Evolutionary conservation across 1,284 basidiomycete species (phyloP).

Genomic region (Fomitiporia mediterranea): DNA sequence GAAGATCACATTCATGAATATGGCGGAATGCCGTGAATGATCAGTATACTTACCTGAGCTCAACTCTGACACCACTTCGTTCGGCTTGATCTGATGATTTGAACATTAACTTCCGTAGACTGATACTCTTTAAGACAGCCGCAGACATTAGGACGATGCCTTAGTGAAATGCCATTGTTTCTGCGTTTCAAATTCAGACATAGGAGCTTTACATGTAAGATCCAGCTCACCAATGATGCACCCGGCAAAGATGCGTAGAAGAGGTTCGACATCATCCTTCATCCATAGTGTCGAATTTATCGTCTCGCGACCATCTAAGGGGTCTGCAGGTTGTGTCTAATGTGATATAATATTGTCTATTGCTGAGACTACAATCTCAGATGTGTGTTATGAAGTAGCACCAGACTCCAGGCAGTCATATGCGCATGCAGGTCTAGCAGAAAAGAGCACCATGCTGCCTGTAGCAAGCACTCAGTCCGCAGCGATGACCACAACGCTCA

Average conservation of each 20-base stretch:
- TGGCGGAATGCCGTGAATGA: conserved; percentile 1
- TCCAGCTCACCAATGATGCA: conserved; percentile 58
- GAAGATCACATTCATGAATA: background rate
- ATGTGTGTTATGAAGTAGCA: no score
- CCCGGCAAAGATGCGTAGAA: conserved; percentile 55
- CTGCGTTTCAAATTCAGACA: conserved; percentile 36
- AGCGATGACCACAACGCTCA: no score
- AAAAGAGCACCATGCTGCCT: no score
- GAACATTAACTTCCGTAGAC: conserved; percentile 23
- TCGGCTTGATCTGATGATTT: conserved; percentile 1
- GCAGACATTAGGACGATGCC: conserved; percentile 58
- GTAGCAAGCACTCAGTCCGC: no score
- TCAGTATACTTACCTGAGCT: conserved; percentile 46
- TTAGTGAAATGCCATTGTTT: conserved; percentile 66
- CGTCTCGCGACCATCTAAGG: background rate
- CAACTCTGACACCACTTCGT: conserved; percentile 44
- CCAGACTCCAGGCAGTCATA: no score
- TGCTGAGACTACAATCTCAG: no score
- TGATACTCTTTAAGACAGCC: conserved; percentile 41
- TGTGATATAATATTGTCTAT: no score
- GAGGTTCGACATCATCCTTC: conserved; percentile 41
- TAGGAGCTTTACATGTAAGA: conserved; percentile 5
- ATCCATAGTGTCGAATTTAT: conserved; percentile 19
- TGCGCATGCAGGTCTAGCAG: no score
- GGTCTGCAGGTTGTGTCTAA: no score